Evolutionary conservation across 2,329 filamentous ascomycete genomes (phyloP).

Genomic region (Botrytis aclada): DNA sequence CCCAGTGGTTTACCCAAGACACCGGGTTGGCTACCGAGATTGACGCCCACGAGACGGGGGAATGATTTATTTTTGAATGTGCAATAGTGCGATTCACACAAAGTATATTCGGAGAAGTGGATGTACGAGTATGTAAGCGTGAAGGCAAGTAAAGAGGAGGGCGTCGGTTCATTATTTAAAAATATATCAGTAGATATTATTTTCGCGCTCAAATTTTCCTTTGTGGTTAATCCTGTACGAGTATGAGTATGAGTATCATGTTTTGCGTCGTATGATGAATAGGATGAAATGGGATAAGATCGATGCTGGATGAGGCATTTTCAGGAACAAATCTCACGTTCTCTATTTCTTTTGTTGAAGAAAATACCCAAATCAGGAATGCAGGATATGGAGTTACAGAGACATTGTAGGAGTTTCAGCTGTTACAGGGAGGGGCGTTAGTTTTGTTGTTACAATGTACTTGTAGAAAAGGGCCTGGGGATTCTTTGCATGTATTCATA

Average conservation of each 20-base stretch:
- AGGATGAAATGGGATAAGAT: background rate
- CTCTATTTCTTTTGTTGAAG: constrained; percentile 13
- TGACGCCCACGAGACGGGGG: constrained; percentile 65
- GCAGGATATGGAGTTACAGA: background rate
- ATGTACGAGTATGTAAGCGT: background rate
- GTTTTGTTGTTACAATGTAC: background rate
- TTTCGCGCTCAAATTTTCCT: background rate
- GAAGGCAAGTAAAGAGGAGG: background rate
- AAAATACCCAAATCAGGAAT: background rate
- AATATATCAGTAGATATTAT: background rate
- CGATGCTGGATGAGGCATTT: background rate
- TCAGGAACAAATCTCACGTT: background rate
- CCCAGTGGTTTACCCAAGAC: constrained; percentile 40
- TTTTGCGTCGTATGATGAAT: background rate
- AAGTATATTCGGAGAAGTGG: background rate
- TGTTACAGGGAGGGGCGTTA: background rate
- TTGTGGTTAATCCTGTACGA: background rate
- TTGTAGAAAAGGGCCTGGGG: background rate
- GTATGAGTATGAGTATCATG: background rate
- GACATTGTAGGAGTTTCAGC: background rate
- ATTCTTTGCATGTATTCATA: background rate
- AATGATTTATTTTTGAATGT: constrained; percentile 62
- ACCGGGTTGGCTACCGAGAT: constrained; percentile 59
- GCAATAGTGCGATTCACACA: constrained; percentile 34
- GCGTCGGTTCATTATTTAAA: background rate